Conservation (phyloP, 2,329 filamentous ascomycete species). For the Bipolaris victoriae region DNA sequence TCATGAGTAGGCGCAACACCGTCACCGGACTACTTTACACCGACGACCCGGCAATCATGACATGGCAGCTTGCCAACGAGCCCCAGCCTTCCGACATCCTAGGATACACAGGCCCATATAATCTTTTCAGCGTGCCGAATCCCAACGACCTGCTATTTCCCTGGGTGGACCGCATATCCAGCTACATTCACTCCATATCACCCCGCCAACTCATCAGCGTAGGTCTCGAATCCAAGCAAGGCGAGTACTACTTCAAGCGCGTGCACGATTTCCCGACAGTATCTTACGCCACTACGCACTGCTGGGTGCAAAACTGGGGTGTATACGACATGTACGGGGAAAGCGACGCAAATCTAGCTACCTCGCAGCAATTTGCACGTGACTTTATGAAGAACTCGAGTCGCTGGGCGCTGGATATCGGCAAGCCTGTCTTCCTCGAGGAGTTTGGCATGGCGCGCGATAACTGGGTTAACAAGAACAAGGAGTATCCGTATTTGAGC, state of each 20-base stretch:
- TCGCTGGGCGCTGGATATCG: conserved; percentile 46
- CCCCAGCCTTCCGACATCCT: conserved; percentile 41
- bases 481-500: conserved; percentile 48
- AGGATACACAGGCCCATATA: conserved; percentile 36
- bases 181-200: conserved; percentile 46
- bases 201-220: conserved; percentile 50
- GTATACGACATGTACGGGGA: conserved; percentile 50
- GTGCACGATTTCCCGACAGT: conserved; percentile 47
- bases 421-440: conserved; percentile 49
- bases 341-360: conserved; percentile 37
- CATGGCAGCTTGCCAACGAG: conserved; percentile 52
- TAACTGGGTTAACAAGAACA: conserved; percentile 48
- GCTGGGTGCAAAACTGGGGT: conserved; percentile 52
- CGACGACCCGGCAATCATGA: conserved; percentile 50
- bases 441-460: conserved; percentile 52
- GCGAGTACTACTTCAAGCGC: conserved; percentile 49
- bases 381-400: conserved; percentile 45
- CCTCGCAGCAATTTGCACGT: conserved; percentile 45
- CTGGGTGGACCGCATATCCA: conserved; percentile 47
- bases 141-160: conserved; percentile 45
- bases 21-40: conserved; percentile 46
- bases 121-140: conserved; percentile 35
- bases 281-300: conserved; percentile 50
- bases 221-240: conserved; percentile 50
- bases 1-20: conserved; percentile 47